phyloP scores from a whole-genome alignment of 2,329 filamentous ascomycete genomes.

The Fusarium sp. region DNA sequence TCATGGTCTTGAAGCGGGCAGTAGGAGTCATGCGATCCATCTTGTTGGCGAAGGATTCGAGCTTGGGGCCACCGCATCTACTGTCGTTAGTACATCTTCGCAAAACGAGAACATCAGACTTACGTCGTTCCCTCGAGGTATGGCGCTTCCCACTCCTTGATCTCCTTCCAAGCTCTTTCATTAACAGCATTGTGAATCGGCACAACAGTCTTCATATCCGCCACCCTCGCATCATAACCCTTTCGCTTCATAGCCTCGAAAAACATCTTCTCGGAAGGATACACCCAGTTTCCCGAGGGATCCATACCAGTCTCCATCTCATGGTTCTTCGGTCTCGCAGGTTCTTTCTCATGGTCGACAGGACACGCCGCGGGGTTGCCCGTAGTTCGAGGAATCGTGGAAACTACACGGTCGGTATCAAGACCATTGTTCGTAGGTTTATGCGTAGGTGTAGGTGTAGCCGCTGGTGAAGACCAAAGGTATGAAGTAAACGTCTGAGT shows the following conservation, averaged over 20 bases:
- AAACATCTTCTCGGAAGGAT: slow-evolving; percentile 97
- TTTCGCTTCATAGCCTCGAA: slow-evolving; percentile 97
- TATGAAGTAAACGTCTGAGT: slow-evolving; percentile 57
- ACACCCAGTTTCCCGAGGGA: slow-evolving; percentile 90
- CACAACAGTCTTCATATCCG: slow-evolving; percentile 91
- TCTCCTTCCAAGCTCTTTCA: slow-evolving; percentile 94
- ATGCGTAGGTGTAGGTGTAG: slow-evolving; percentile 29
- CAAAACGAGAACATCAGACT: slow-evolving; percentile 31
- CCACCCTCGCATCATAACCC: slow-evolving; percentile 75
- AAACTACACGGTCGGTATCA: slow-evolving; percentile 77
- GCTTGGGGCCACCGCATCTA: slow-evolving; percentile 77
- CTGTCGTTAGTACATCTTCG: not conserved
- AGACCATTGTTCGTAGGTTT: slow-evolving; percentile 55
- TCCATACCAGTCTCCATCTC: slow-evolving; percentile 83
- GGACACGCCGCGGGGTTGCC: slow-evolving; percentile 53
- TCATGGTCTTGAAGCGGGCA: slow-evolving; percentile 81
- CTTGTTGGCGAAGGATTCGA: slow-evolving; percentile 86
- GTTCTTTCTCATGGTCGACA: slow-evolving; percentile 52
- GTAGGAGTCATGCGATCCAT: slow-evolving; percentile 79
- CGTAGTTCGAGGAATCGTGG: slow-evolving; percentile 78
- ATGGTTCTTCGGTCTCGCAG: slow-evolving; percentile 68
- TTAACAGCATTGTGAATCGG: slow-evolving; percentile 99
- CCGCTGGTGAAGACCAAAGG: slow-evolving; percentile 54
- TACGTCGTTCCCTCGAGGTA: slow-evolving; percentile 69
- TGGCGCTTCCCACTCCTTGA: slow-evolving; percentile 86